phyloP scores from a whole-genome alignment of 2,329 filamentous ascomycete species.

The Leptosphaerulina australis region DNA sequence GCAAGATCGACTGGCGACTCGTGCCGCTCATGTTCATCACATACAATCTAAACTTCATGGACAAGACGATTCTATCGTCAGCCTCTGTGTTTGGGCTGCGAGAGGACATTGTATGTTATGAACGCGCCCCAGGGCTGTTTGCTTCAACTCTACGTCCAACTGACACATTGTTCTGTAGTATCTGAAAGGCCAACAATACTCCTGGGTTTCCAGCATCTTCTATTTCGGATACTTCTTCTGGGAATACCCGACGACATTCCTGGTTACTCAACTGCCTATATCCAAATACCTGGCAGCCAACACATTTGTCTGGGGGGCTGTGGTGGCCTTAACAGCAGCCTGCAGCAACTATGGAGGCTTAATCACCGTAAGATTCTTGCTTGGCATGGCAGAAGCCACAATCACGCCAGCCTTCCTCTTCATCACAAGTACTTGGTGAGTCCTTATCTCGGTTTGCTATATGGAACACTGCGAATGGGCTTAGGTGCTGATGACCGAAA shows the following conservation, averaged over 20 bases:
- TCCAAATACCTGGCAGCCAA: slow-evolving; percentile 5
- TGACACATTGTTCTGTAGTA: not conserved
- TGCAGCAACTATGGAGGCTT: slow-evolving; percentile 6
- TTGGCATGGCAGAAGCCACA: slow-evolving; percentile 12
- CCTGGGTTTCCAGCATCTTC: slow-evolving; percentile 6
- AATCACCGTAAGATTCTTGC: slow-evolving; percentile 5
- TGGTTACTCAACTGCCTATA: slow-evolving; percentile 2
- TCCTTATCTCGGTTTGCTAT: not conserved
- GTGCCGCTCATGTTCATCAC: slow-evolving; percentile 64
- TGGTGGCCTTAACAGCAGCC: not conserved
- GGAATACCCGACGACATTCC: slow-evolving; percentile 9
- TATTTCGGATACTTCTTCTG: slow-evolving; percentile 11
- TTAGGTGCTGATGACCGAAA: not conserved
- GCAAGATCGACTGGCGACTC: slow-evolving; percentile 62
- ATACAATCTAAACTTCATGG: slow-evolving; percentile 67
- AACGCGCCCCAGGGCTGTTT: no score
- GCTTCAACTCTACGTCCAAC: not conserved
- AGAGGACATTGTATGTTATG: slow-evolving; percentile 22
- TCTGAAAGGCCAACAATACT: slow-evolving; percentile 10
- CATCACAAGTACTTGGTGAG: slow-evolving; percentile 39
- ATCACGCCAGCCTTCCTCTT: slow-evolving; percentile 28
- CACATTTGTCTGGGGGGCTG: slow-evolving; percentile 4
- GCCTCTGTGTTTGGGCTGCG: slow-evolving; percentile 62
- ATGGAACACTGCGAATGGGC: slow-evolving; percentile 2
- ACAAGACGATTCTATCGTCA: slow-evolving; percentile 59